phyloP scores from a whole-genome alignment of 495 filamentous ascomycete genomes.

The Penicillium cosmopolitanum region DNA sequence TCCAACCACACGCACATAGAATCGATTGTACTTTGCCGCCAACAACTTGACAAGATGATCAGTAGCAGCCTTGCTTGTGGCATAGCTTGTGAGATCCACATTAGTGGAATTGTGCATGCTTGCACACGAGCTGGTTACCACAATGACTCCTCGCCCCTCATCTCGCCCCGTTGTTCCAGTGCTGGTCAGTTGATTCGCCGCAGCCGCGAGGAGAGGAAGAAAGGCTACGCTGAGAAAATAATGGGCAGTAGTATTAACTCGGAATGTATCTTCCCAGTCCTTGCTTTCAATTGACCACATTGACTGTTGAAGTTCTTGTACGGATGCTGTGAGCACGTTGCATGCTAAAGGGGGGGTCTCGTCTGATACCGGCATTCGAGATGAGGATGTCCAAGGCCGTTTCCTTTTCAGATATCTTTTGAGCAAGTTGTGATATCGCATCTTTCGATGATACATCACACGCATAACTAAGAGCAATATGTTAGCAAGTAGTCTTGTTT shows the following conservation, averaged over 20 bases:
- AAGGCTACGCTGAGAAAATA: slow-evolving; percentile 49
- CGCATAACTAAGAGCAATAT: slow-evolving; percentile 27
- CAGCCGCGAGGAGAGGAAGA: slow-evolving; percentile 41
- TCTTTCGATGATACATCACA: slow-evolving; percentile 45
- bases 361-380: slow-evolving; percentile 50
- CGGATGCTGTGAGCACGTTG: slow-evolving; percentile 40
- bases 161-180: slow-evolving; percentile 28
- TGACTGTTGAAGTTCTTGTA: slow-evolving; percentile 42
- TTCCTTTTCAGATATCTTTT: slow-evolving; percentile 29
- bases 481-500: neutral
- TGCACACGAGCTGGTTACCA: slow-evolving; percentile 48
- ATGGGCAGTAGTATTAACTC: slow-evolving; percentile 47
- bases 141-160: slow-evolving; percentile 44
- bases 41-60: slow-evolving; percentile 49
- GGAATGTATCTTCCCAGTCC: slow-evolving; percentile 46
- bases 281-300: slow-evolving; percentile 44
- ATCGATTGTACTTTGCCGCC: slow-evolving; percentile 45
- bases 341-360: slow-evolving; percentile 42
- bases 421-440: slow-evolving; percentile 31
- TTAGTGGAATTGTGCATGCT: slow-evolving; percentile 54
- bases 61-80: slow-evolving; percentile 48
- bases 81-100: slow-evolving; percentile 50
- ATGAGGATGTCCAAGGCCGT: slow-evolving; percentile 44
- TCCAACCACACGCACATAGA: slow-evolving; percentile 46
- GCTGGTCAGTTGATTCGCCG: slow-evolving; percentile 17